phyloP scores from a whole-genome alignment of 176 grass and related monocot species.

The Triticum urartu region DNA sequence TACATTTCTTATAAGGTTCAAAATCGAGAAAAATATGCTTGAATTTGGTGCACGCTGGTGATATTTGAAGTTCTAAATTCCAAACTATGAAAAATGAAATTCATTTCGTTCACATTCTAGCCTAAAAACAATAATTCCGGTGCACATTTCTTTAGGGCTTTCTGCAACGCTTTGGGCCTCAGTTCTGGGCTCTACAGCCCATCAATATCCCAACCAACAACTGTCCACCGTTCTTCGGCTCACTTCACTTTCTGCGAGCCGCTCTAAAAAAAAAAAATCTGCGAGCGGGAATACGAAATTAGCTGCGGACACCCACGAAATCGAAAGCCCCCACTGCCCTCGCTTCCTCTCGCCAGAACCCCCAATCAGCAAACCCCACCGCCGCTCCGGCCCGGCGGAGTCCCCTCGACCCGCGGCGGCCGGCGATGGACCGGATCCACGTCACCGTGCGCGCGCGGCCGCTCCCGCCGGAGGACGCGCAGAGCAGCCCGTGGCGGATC shows the following conservation, averaged over 20 bases:
- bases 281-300: constrained; percentile 27
- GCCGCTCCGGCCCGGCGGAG: not conserved
- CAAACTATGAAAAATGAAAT: too few relatives aligned
- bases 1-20: too few relatives aligned
- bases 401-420: not conserved
- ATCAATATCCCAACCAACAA: not conserved
- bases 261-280: too few relatives aligned
- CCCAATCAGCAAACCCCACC: not conserved
- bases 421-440: constrained; percentile 81
- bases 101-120: too few relatives aligned
- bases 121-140: too few relatives aligned
- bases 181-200: not conserved
- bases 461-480: constrained; percentile 63
- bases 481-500: constrained; percentile 74
- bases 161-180: not conserved
- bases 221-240: not conserved
- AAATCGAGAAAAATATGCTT: too few relatives aligned
- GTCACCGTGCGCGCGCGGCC: constrained; percentile 72
- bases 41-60: too few relatives aligned
- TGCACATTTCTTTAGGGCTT: too few relatives aligned
- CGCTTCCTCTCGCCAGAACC: not conserved
- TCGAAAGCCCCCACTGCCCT: not conserved
- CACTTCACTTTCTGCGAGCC: not conserved
- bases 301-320: not conserved
- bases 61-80: too few relatives aligned